These are phyloP conservation scores for Globisporangium okanoganense DNA, from an alignment of 352 stramenopile species.

Conservation along the genomic window DNA sequence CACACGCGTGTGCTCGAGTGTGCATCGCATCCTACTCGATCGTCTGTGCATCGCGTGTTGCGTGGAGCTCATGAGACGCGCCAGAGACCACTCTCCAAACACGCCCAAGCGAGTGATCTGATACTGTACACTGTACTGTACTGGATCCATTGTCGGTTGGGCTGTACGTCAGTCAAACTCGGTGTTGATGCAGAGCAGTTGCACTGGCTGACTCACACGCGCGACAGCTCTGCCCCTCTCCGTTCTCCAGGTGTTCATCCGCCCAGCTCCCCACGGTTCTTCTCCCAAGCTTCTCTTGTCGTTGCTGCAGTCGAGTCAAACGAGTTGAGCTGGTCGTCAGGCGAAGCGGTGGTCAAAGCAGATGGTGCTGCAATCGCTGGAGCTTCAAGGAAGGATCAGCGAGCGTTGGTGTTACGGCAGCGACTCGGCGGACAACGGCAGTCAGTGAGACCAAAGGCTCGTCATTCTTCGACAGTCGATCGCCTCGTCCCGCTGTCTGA, in stretches of 20 bases:
- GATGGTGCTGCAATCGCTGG: background rate
- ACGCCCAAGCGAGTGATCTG: background rate
- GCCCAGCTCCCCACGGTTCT: background rate
- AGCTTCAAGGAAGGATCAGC: slow-evolving; percentile 4
- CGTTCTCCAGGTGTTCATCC: background rate
- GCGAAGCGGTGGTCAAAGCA: background rate
- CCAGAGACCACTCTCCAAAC: background rate
- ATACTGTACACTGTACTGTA: too few species aligned
- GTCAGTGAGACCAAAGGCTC: background rate
- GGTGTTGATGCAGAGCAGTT: background rate
- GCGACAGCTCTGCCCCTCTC: background rate
- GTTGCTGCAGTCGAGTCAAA: background rate
- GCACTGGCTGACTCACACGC: background rate
- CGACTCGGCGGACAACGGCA: background rate
- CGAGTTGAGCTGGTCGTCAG: background rate
- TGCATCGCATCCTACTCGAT: background rate
- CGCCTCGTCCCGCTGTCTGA: background rate
- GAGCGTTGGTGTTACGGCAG: background rate
- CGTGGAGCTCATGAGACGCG: background rate
- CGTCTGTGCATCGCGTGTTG: background rate
- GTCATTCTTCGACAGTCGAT: background rate
- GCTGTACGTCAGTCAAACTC: background rate
- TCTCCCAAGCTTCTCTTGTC: too few species aligned
- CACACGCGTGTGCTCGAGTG: background rate
- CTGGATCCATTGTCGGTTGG: background rate